phyloP scores from a whole-genome alignment of 192 early-diverging fungal genomes.

The Oehlia diaphana region DNA sequence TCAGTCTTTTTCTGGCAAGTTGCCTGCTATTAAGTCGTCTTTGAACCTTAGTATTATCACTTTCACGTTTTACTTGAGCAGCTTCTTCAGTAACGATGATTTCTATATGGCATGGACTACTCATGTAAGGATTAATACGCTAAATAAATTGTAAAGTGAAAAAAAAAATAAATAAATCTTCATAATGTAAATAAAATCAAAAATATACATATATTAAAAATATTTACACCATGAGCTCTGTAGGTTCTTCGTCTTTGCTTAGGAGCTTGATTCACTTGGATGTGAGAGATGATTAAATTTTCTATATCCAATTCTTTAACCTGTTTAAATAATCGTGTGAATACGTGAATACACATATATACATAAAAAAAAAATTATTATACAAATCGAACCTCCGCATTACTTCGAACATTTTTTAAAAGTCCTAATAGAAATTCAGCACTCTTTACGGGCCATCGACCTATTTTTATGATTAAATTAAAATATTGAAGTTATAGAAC shows the following conservation, averaged over 20 bases:
- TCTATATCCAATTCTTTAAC: conserved; percentile 91
- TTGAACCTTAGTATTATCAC: conserved; percentile 55
- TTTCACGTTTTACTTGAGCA: conserved; percentile 75
- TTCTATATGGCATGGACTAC: conserved; percentile 95
- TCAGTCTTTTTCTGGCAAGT: conserved; percentile 44
- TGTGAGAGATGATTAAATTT: conserved; percentile 87
- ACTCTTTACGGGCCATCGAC: conserved; percentile 98
- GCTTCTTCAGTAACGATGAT: conserved; percentile 89
- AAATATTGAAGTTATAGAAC: not conserved
- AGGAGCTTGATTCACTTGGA: conserved; percentile 97
- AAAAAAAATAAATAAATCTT: not conserved
- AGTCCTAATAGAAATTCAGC: conserved; percentile 90
- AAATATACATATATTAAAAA: not conserved
- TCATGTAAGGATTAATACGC: conserved; percentile 81
- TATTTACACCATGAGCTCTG: conserved; percentile 86
- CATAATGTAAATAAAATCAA: not conserved
- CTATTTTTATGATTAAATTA: conserved; percentile 23
- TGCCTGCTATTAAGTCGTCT: conserved; percentile 57
- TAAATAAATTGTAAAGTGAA: not conserved
- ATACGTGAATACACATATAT: not conserved
- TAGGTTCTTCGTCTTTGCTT: conserved; percentile 96
- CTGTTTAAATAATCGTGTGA: conserved; percentile 36
- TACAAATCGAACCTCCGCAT: conserved; percentile 75
- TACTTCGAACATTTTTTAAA: conserved; percentile 96
- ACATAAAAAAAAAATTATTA: not conserved